Base-by-base conservation (phyloP, 2,329 filamentous ascomycete species). In the Exophiala lecanii-corni region DNA sequence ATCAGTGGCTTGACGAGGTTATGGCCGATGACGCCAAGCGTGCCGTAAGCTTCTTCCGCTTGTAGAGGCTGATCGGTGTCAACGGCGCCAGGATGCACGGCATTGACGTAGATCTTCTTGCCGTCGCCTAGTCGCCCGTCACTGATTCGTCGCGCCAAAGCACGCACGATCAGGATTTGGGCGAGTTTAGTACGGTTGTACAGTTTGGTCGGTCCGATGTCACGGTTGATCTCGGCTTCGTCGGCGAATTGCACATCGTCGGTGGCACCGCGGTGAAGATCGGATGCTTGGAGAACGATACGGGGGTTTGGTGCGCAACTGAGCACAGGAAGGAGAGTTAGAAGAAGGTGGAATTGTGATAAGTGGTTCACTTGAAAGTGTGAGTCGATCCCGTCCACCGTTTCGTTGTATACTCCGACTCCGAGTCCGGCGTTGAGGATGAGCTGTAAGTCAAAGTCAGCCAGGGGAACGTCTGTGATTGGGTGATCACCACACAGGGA, bases 281-380 rank as follows among this genome's bases (percentile, higher is more conserved):
- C 70, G 4, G 70, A 74, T 3, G 70, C 70, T 49, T 74, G 69
- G 34, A 71, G 59, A 15, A 74, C 71, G 2, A 75, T 60, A 9
- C 72, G 66, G 15, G 68, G 70, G 50, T 70, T 59, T 1, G 62
- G 62, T 3, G 70, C 74, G 39, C 62, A 62, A 45, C 66, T 59
- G 5, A 75, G 62, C 25, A 66, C 50, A 1, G 71, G 71, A 5
- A 74, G 64, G 6, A 74, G 59, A 1, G 58, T 64, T 47, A 72
- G 61, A n/a, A 65, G 61, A 1, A 76, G 62, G 50, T 73, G 72
- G 46, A 71, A 66, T 48, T 74, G 72, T 12, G 70, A 63, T 50
- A 75, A 65, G 46, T 72, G 61, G 49, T 75, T 75, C 49, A 74
- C 64, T 54, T 74, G 68, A 60, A 75, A 73, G 52, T 73, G 68